Base-by-base conservation (phyloP, 345 rosid genomes). In the Excoecaria cochinchinensis region DNA sequence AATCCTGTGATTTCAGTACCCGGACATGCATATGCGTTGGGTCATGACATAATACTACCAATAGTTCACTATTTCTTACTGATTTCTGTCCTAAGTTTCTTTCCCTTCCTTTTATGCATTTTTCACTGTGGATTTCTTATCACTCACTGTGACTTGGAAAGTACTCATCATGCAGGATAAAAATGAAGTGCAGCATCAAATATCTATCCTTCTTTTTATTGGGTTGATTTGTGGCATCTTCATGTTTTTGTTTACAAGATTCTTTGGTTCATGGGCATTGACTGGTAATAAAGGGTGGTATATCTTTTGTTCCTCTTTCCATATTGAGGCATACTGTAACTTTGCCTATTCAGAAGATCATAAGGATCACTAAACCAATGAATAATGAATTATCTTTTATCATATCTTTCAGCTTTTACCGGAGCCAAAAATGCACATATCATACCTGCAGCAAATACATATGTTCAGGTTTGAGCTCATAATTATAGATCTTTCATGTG, bases 161-260 rank as follows among this genome's bases (percentile, higher is more conserved):
- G 15, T 40, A 4, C 40, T 39, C 63, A 13, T 39, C 63, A 13
- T 79, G 89, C 90, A 95, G 98, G 94, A 89, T 82, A 90, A 85
- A 84, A 78, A 85, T 8, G 91, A 87, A 80, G 97, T 89, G 75
- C 98, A 93, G 60, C 97, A 91, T 82, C 96, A 92, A 82, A 90
- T 95, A 79, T 95, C 98, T n/a, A 77, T 88, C 79, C 86, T 91
- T 79, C 91, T 92, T 67, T 93, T 88, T 83, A 77, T 87, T 6
- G 96, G 96, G 22, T 82, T 92, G 86, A 78, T 81, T 78, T 88
- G 93, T 77, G 97, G 99, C 67, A 25, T 87, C 74, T 68, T 81
- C 52, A 88, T 95, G 99, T 85, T 95, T 79, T 56, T 86, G 68
- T 80, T 89, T 77, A 90, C 98, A 12, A 89, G 81, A 74, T 76